A percentile compares a stretch with the other conserved stretches of the same genome.
Evolutionary conservation across 2,329 filamentous ascomycete species (phyloP).

Genomic region (Diplocarpon rosae): DNA sequence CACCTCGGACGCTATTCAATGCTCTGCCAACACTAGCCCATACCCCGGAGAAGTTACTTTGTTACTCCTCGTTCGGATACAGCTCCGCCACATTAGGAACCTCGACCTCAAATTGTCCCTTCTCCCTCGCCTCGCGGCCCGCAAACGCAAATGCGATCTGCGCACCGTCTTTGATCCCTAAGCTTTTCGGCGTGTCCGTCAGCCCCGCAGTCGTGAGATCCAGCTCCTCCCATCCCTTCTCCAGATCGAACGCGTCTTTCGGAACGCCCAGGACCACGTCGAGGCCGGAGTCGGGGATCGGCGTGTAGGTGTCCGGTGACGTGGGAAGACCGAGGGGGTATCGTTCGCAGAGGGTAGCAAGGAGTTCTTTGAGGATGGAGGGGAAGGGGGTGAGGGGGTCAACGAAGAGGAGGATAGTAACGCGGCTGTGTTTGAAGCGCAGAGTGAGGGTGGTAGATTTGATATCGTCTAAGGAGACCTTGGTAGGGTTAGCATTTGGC

Average conservation of each 20-base stretch:
- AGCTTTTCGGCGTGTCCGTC: slow-evolving; percentile 26
- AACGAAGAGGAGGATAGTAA: slow-evolving; percentile 59
- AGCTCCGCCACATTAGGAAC: slow-evolving; percentile 16
- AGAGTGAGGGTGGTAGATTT: slow-evolving; percentile 50
- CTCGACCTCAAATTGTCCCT: slow-evolving; percentile 17
- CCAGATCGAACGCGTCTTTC: slow-evolving; percentile 35
- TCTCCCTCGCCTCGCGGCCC: slow-evolving; percentile 26
- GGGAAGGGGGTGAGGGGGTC: slow-evolving; percentile 46
- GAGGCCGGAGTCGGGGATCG: slow-evolving; percentile 29
- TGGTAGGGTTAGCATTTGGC: slow-evolving; percentile 3
- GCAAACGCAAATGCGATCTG: slow-evolving; percentile 31
- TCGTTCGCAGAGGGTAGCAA: slow-evolving; percentile 44
- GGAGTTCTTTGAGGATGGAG: slow-evolving; percentile 45
- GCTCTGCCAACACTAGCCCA: too few relatives aligned
- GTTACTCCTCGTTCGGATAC: slow-evolving; percentile 16
- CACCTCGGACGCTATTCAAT: too few relatives aligned
- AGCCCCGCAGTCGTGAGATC: slow-evolving; percentile 27
- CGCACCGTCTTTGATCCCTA: slow-evolving; percentile 30
- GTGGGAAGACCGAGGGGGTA: slow-evolving; percentile 43
- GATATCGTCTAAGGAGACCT: slow-evolving; percentile 11
- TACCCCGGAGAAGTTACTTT: too few relatives aligned
- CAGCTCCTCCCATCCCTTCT: slow-evolving; percentile 38
- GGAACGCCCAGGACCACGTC: slow-evolving; percentile 37
- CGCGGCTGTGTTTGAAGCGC: slow-evolving; percentile 61
- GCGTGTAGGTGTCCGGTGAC: slow-evolving; percentile 18